Evolutionary conservation across 208 protist genomes (phyloP), one percentile per base, ranked within the genome.

Genomic region (Leptomonas pyrrhocoris): DNA sequence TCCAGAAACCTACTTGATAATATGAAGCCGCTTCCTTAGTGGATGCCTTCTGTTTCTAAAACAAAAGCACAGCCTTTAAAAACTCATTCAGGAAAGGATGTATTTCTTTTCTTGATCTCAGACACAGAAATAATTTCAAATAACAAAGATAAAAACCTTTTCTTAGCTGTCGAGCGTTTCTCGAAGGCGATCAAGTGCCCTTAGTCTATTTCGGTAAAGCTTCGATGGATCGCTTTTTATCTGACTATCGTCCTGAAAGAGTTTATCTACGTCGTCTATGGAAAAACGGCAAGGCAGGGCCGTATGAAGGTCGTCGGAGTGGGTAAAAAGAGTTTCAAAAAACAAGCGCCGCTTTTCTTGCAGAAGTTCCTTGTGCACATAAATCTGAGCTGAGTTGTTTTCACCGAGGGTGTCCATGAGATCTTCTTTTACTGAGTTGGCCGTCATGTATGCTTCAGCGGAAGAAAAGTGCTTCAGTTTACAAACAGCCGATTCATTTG

Each of bases 271-370:
- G 15, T 71, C 19, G 11, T 45, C 58, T 27, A 62, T 59, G 21
- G 72, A 71, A 30, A 77, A 77, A 27, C 72, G 63, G 36, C 63
- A 77, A 3, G 72, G 57, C 0, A 77, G 42, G 13, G 72, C 53
- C 23, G 49, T 59, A n/a, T 30, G 31, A 23, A 66, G 21, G 12
- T 77, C 48, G 19, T 77, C 65, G 13, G 21, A 42, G 16, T 36
- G 42, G 1, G 66, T 65, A 25, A 79, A 79, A n/a, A 81, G 65
- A 2, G 76, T 68, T 9, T 77, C 60, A 21, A 81, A 67, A 60
- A 81, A 81, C 11, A 54, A 40, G 1, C 38, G 38, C 15, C 76
- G 57, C 36, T 68, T 73, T n/a, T 66, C 60, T 1, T 50, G 5
- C 0, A 81, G 46, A 8, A 68, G 8, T 7, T 73, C 54, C 7